Evolutionary conservation across 192 early-diverging fungal genomes (phyloP).

Genomic region (Coemansia sp.): DNA sequence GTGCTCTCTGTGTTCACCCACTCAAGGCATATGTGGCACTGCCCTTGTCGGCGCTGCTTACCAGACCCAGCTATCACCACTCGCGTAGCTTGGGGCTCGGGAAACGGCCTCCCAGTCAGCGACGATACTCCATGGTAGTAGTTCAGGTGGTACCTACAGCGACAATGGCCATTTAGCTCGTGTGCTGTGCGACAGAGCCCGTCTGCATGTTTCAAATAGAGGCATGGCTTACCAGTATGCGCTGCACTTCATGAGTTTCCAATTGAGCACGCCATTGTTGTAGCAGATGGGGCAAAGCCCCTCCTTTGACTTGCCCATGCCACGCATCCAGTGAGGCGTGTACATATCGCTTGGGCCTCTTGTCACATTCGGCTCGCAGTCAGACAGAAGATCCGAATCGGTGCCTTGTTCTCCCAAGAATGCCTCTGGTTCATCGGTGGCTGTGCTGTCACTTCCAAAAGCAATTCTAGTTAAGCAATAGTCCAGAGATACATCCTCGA

Average conservation of each 20-base stretch:
- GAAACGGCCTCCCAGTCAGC: slow-evolving; percentile 45
- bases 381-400: not conserved
- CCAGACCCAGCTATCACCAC: not conserved
- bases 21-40: slow-evolving; percentile 39
- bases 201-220: not conserved
- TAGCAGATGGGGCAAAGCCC: slow-evolving; percentile 53
- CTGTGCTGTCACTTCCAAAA: not conserved
- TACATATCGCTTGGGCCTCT: slow-evolving; percentile 47
- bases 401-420: not conserved
- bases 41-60: slow-evolving; percentile 31
- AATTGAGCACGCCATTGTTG: slow-evolving; percentile 22
- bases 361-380: slow-evolving; percentile 34
- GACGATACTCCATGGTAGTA: slow-evolving; percentile 55
- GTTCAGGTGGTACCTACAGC: slow-evolving; percentile 54
- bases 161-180: no score
- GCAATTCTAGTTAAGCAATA: not conserved
- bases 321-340: slow-evolving; percentile 54
- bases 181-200: slow-evolving; percentile 1
- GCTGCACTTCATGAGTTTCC: slow-evolving; percentile 55
- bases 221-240: slow-evolving; percentile 53
- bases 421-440: not conserved
- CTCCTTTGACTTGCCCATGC: slow-evolving; percentile 48
- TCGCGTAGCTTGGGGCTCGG: slow-evolving; percentile 27
- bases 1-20: slow-evolving; percentile 49
- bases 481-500: not conserved